Evolutionary conservation across 176 grass and related monocot species (phyloP).

Genomic region (Ananas comosus): DNA sequence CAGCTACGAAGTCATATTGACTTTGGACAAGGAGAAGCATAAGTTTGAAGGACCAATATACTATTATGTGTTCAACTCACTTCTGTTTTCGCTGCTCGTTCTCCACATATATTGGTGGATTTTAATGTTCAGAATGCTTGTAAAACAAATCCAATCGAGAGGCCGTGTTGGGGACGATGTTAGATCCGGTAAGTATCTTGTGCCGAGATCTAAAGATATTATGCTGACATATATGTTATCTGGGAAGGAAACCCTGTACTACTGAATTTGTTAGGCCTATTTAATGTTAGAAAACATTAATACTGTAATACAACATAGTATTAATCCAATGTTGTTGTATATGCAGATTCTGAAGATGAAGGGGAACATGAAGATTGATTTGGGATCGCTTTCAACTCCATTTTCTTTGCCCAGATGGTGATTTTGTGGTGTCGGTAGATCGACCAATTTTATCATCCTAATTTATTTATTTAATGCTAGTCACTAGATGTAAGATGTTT

Average conservation of each 20-base stretch:
- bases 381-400: neutral
- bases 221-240: neutral
- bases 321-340: neutral
- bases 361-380: constrained; percentile 67
- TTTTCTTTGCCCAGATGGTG: neutral
- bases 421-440: neutral
- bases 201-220: neutral
- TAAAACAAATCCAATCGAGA: constrained; percentile 78
- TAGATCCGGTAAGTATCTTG: constrained; percentile 55
- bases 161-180: constrained; percentile 69
- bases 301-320: neutral
- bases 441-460: neutral
- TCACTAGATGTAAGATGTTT: neutral
- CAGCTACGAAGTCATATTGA: constrained; percentile 76
- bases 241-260: neutral
- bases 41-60: constrained; percentile 66
- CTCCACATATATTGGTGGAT: constrained; percentile 94
- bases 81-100: constrained; percentile 74
- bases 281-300: neutral
- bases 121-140: constrained; percentile 72
- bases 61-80: constrained; percentile 90
- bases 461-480: neutral
- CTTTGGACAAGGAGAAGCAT: constrained; percentile 60
- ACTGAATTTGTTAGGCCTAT: neutral
- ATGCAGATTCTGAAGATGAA: constrained; percentile 89